Percentiles rank a stretch among this genome's conserved stretches.
Conservation (phyloP, 306 rosid genomes). For the Crotalaria pallida region DNA sequence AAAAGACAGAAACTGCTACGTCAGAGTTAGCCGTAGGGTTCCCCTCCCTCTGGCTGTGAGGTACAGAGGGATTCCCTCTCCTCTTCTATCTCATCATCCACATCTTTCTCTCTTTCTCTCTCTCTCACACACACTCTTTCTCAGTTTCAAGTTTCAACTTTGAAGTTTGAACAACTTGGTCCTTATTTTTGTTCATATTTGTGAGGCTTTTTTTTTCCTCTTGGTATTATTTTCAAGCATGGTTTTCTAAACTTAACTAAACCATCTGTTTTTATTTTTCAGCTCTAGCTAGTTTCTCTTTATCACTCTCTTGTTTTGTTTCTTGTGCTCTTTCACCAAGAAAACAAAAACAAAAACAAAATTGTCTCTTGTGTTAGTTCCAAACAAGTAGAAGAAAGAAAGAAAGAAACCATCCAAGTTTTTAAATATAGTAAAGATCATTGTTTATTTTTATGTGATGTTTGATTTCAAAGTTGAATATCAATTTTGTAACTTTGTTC, state of each 20-base stretch:
- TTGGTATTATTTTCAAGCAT: constrained; percentile 44
- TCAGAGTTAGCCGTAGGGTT: constrained; percentile 71
- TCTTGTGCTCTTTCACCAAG: constrained; percentile 35
- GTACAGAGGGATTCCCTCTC: constrained; percentile 25
- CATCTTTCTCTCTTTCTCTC: constrained; percentile 35
- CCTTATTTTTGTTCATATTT: constrained; percentile 46
- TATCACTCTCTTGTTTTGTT: constrained; percentile 32
- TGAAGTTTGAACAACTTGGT: constrained; percentile 22
- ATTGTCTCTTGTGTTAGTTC: constrained; percentile 67
- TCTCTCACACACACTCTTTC: background rate
- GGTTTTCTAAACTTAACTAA: constrained; percentile 19
- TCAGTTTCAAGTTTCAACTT: constrained; percentile 19
- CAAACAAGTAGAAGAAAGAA: constrained; percentile 51
- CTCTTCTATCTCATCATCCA: constrained; percentile 32
- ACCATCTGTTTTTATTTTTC: constrained; percentile 37
- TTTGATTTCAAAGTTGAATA: constrained; percentile 18
- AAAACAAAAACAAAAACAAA: constrained; percentile 35
- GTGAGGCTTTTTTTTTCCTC: constrained; percentile 47
- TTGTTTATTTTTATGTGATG: background rate
- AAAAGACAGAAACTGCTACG: constrained; percentile 82
- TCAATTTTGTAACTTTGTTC: constrained; percentile 19
- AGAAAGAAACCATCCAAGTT: constrained; percentile 35
- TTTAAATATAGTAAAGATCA: constrained; percentile 15
- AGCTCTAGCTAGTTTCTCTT: constrained; percentile 25
- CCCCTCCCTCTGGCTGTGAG: constrained; percentile 28